Percentiles rank a stretch among this genome's conserved stretches.
These are phyloP conservation scores for Tolypocladium paradoxum DNA, from an alignment of 2,329 filamentous ascomycete species.

Conservation along the genomic window DNA sequence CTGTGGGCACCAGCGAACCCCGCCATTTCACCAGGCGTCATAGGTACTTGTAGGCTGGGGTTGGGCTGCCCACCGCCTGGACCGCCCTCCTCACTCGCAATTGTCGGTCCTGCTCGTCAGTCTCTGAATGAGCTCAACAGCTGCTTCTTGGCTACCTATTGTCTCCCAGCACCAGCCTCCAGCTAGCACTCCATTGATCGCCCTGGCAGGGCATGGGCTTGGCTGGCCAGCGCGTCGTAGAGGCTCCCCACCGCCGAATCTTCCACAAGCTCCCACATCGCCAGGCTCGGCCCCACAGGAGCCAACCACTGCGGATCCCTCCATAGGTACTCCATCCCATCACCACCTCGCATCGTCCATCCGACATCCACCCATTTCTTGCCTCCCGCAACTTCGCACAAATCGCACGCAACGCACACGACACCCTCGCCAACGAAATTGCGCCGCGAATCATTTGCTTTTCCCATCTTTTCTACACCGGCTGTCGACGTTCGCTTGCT, in stretches of 20 bases:
- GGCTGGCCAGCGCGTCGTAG: not conserved
- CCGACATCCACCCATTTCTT: not conserved
- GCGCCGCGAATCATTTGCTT: too few relatives aligned
- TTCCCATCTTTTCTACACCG: too few relatives aligned
- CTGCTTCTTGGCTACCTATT: not conserved
- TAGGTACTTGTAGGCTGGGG: not conserved
- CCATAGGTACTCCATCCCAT: not conserved
- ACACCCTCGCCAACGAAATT: not conserved
- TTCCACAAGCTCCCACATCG: constrained; percentile 24
- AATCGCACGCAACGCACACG: not conserved
- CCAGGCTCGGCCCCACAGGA: constrained; percentile 8
- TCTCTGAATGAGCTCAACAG: not conserved
- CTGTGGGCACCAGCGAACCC: not conserved
- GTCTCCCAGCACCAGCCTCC: not conserved
- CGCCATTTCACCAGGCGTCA: not conserved
- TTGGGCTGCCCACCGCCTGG: not conserved
- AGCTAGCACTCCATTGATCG: not conserved
- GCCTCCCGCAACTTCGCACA: not conserved
- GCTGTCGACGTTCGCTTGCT: not conserved
- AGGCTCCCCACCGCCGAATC: constrained; percentile 6
- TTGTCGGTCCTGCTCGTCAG: not conserved
- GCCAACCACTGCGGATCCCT: not conserved
- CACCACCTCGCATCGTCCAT: not conserved
- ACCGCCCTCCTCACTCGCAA: not conserved
- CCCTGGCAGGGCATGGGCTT: not conserved